Conservation (phyloP, 2,329 filamentous ascomycete species). For the Coniochaeta sp. region DNA sequence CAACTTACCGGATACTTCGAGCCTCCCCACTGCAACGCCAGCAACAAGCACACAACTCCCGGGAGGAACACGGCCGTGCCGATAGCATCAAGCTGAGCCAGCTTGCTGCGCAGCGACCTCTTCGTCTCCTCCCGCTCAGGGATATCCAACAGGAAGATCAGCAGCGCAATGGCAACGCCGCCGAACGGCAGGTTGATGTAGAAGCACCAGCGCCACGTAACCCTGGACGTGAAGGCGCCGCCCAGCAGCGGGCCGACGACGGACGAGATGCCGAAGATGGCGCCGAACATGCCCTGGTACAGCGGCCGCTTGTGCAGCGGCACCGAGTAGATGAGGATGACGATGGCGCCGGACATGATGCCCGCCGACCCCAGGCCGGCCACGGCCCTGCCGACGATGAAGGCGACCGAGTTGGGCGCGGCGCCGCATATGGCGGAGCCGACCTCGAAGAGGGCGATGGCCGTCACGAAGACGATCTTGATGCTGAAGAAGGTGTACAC, state of each 20-base stretch:
- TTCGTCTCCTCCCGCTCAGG: slow-evolving; percentile 15
- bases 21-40: slow-evolving; percentile 27
- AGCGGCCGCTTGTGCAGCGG: slow-evolving; percentile 24
- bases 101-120: slow-evolving; percentile 15
- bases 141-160: slow-evolving; percentile 19
- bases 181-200: slow-evolving; percentile 32
- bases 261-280: slow-evolving; percentile 25
- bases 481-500: slow-evolving; percentile 29
- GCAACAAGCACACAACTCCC: slow-evolving; percentile 20
- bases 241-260: slow-evolving; percentile 28
- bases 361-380: slow-evolving; percentile 29
- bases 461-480: slow-evolving; percentile 21
- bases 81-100: slow-evolving; percentile 19
- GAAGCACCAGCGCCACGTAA: slow-evolving; percentile 30
- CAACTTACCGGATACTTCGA: slow-evolving; percentile 20
- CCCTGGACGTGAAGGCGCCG: slow-evolving; percentile 27
- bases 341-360: slow-evolving; percentile 27
- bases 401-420: slow-evolving; percentile 28
- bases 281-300: slow-evolving; percentile 26
- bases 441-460: slow-evolving; percentile 26
- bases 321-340: slow-evolving; percentile 24
- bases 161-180: slow-evolving; percentile 18
- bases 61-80: slow-evolving; percentile 21
- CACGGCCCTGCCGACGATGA: slow-evolving; percentile 32
- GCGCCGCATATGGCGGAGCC: slow-evolving; percentile 32